Evolutionary conservation across 495 filamentous ascomycete genomes (phyloP).

Genomic region (Lindgomyces ingoldianus): DNA sequence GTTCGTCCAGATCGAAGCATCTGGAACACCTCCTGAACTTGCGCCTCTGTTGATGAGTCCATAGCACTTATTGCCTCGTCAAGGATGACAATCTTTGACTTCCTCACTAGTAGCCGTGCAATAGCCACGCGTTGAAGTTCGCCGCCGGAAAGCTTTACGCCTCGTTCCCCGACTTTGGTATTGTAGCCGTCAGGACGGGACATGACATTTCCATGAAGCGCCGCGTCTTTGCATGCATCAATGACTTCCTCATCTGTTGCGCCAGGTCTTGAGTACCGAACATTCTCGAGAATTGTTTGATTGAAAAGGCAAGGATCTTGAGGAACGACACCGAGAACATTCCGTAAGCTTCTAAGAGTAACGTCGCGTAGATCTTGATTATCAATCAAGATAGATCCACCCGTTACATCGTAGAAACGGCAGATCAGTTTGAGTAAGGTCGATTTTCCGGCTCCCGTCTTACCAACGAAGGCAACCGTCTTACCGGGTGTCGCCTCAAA

Average conservation of each 20-base stretch:
- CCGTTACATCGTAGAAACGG: slow-evolving; percentile 33
- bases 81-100: slow-evolving; percentile 53
- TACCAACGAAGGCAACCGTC: slow-evolving; percentile 36
- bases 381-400: slow-evolving; percentile 29
- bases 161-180: slow-evolving; percentile 43
- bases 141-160: slow-evolving; percentile 42
- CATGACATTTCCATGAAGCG: slow-evolving; percentile 84
- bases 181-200: slow-evolving; percentile 39
- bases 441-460: slow-evolving; percentile 36
- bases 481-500: slow-evolving; percentile 37
- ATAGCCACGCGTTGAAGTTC: slow-evolving; percentile 42
- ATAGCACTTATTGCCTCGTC: slow-evolving; percentile 85
- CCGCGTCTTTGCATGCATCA: slow-evolving; percentile 77
- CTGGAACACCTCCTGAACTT: slow-evolving; percentile 72
- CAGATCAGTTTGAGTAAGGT: slow-evolving; percentile 35
- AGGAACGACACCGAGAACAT: slow-evolving; percentile 72
- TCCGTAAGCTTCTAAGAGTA: slow-evolving; percentile 56
- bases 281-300: slow-evolving; percentile 76
- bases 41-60: slow-evolving; percentile 68
- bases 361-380: slow-evolving; percentile 14
- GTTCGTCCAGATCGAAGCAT: slow-evolving; percentile 70
- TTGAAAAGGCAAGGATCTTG: slow-evolving; percentile 87
- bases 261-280: slow-evolving; percentile 64
- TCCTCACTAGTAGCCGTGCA: slow-evolving; percentile 37
- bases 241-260: slow-evolving; percentile 68